Evolutionary conservation across 768 basidiomycete species (phyloP).

Genomic region (Termitomyces sp.): DNA sequence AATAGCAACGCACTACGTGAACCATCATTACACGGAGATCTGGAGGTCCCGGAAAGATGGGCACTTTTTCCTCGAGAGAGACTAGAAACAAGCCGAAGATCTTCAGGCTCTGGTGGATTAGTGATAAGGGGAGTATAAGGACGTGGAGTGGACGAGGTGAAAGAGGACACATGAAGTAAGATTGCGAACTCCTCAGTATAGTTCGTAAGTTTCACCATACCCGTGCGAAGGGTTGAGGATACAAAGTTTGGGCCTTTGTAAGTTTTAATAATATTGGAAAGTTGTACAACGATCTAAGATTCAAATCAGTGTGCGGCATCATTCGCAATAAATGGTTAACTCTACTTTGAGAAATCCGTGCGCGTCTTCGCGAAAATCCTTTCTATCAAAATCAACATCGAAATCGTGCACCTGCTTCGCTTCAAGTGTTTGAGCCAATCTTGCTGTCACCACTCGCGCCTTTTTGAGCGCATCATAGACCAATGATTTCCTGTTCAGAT

Average conservation of each 20-base stretch:
- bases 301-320: background rate
- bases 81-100: conserved; percentile 44
- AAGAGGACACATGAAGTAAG: conserved; percentile 79
- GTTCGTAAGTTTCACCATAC: conserved; percentile 73
- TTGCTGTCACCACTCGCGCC: conserved; percentile 61
- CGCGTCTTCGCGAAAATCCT: conserved; percentile 68
- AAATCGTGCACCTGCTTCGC: conserved; percentile 58
- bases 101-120: conserved; percentile 28
- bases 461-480: conserved; percentile 49
- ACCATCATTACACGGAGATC: conserved; percentile 32
- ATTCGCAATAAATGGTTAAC: background rate
- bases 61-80: conserved; percentile 57
- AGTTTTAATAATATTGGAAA: conserved; percentile 69
- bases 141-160: conserved; percentile 52
- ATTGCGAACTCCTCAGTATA: conserved; percentile 86
- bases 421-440: conserved; percentile 53
- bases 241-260: conserved; percentile 53
- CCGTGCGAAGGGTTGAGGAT: conserved; percentile 51
- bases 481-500: conserved; percentile 33
- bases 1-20: conserved; percentile 40
- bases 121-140: conserved; percentile 55
- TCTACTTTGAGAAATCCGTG: conserved; percentile 77
- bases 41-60: conserved; percentile 37
- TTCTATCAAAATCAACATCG: conserved; percentile 48
- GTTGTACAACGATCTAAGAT: conserved; percentile 62